Base-by-base conservation (phyloP, 2,329 filamentous ascomycete genomes). In the Acarospora socialis region DNA sequence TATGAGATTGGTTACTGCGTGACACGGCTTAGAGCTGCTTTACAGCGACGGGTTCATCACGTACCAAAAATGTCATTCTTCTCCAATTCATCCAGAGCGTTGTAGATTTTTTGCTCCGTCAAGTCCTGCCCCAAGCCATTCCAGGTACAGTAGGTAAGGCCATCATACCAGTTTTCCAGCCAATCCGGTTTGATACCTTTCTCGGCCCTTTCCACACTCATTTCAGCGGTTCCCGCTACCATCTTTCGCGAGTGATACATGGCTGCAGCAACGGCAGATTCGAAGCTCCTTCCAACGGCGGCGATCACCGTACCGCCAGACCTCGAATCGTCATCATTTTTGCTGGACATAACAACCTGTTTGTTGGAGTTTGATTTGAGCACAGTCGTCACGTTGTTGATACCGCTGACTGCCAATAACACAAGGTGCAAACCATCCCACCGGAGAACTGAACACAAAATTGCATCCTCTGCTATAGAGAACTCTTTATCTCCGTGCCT, bases 71-170 rank as follows among this genome's bases (percentile, higher is more conserved):
- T 81, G 1, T 76, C 69, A 34, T 80, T 68, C 18, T 73, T 61
- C 4, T 75, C 68, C 7, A 98, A 60, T 2, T 68, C 65, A 36
- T 83, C 72, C 1, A 95, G 61, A 1, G 86, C 83, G 23, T 73
- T 55, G 8, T 84, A 61, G 9, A 98, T 70, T 45, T 83, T 92
- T 13, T 81, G 65, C 38, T 87, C 81, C 0, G 77, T 90, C 20
- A 98, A 63, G 26, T 76, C 61, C 46, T 92, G 82, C 0, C 90
- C 90, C 0, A 98, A 63, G 0, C 76, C 80, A 49, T 95, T 98
- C 90, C 90, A 98, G 1, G 90, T 98, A 52, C 90, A 98, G 50
- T 90, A 98, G 0, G 84, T 81, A 21, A 98, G 61, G 0, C 84
- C 83, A 52, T 95, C 90, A 49, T 86, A 86, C 84, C 86, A 94